Conservation (phyloP, 2,329 filamentous ascomycete species). For the Diaporthe ilicicola region DNA sequence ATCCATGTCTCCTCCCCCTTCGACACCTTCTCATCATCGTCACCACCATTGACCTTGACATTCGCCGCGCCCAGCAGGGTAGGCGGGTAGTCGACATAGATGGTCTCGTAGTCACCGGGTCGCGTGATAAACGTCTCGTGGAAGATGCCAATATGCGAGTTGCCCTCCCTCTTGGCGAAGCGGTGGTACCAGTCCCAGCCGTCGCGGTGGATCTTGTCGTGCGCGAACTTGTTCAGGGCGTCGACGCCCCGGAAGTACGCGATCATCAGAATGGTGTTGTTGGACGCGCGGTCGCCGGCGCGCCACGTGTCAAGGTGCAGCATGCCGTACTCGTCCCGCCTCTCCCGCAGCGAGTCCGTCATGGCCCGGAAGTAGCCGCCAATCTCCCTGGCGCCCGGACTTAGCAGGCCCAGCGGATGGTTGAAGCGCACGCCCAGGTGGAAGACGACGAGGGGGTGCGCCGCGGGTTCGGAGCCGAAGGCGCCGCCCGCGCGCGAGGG, state of each 20-base stretch:
- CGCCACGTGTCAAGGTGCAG: slow-evolving; percentile 39
- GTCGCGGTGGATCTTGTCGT: slow-evolving; percentile 55
- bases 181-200: slow-evolving; percentile 59
- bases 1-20: slow-evolving; percentile 42
- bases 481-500: neutral
- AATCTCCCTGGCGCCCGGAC: slow-evolving; percentile 53
- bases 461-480: slow-evolving; percentile 37
- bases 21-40: slow-evolving; percentile 34
- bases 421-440: slow-evolving; percentile 55
- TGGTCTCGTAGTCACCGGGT: slow-evolving; percentile 56
- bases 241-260: slow-evolving; percentile 61
- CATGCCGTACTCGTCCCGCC: slow-evolving; percentile 56
- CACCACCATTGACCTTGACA: slow-evolving; percentile 28
- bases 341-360: slow-evolving; percentile 43
- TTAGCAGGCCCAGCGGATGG: slow-evolving; percentile 58
- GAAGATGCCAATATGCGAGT: slow-evolving; percentile 56
- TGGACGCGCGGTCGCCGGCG: slow-evolving; percentile 44
- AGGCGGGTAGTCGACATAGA: slow-evolving; percentile 57
- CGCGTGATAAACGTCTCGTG: slow-evolving; percentile 63
- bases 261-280: slow-evolving; percentile 51
- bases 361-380: slow-evolving; percentile 50
- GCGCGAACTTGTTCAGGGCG: slow-evolving; percentile 60
- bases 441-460: slow-evolving; percentile 50
- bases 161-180: slow-evolving; percentile 38
- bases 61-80: slow-evolving; percentile 45